Base-by-base conservation (phyloP, 1,139 yeast species). In the Suhomyces bolitotheri region DNA sequence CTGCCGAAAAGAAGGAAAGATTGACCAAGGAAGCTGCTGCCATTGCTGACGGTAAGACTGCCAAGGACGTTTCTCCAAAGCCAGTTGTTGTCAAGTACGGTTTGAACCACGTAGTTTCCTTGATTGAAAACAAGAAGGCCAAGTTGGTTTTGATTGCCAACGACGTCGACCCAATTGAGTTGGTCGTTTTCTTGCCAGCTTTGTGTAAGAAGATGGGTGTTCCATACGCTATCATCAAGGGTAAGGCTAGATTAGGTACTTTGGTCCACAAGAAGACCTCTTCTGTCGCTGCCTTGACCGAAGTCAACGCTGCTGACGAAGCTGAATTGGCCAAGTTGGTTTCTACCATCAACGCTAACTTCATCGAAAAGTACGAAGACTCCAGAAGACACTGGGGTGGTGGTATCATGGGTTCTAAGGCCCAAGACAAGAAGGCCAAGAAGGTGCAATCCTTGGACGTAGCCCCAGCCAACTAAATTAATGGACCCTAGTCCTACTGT, bases 361-460 rank as follows among this genome's bases (percentile, higher is more conserved):
- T 82, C 73, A 68, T 73, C 58, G 95, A 86, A 64, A 87, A 88
- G 75, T 87, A 82, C 82, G 97, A 90, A 62, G 97, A 90, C 57
- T 66, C 78, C 68, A 90, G 95, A 80, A 88, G 87, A 77, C 95
- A 88, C 83, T 90, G 97, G 97, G 97, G 97, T 81, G 97, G 98
- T 78, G 97, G 97, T 80, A 65, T 86, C 71, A 77, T 92, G 79
- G 97, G 97, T 69, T 76, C 86, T 58, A 90, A 90, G 80, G 87
- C 97, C 59, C 78, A 76, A 60, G 92, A 80, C 58, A 85, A 82
- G 76, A 66, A 54, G 34, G 71, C 66, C 39, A 69, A 71, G 65
- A 70, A 54, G 50, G 71, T 69, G 32, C 72, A 68, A 62, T 51
- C 57, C 38, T 56, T 64, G 44, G 74, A 67, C 31, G 60, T 44